phyloP scores from a whole-genome alignment of 495 filamentous ascomycete genomes.

The Aspergillus sparsus region DNA sequence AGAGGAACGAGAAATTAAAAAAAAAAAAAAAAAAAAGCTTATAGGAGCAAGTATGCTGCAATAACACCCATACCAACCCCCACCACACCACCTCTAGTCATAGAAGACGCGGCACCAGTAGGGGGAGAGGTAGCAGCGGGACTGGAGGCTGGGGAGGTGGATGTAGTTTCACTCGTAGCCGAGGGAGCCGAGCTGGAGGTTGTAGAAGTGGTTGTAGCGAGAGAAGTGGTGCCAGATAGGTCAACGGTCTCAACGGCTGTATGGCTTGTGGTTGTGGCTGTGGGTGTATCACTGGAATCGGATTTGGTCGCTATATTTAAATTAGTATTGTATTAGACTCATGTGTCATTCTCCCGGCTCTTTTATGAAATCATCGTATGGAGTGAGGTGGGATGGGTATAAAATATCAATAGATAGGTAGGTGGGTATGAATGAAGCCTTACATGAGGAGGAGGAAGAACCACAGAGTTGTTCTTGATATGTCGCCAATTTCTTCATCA shows the following conservation, averaged over 20 bases:
- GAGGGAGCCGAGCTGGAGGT: not conserved
- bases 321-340: too few relatives aligned
- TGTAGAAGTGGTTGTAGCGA: not conserved
- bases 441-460: not conserved
- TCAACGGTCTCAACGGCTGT: not conserved
- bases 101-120: not conserved
- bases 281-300: not conserved
- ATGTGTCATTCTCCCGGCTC: too few relatives aligned
- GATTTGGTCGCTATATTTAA: not conserved
- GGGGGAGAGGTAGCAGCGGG: not conserved
- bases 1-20: too few relatives aligned
- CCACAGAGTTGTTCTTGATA: not conserved
- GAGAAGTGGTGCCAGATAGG: not conserved
- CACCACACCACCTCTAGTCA: not conserved
- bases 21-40: not conserved
- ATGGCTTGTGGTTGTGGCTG: not conserved
- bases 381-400: too few relatives aligned
- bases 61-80: not conserved
- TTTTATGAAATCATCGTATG: too few relatives aligned
- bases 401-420: too few relatives aligned
- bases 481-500: not conserved
- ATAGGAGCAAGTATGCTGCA: slow-evolving; percentile 1
- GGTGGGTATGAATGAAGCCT: too few relatives aligned
- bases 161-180: not conserved
- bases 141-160: not conserved